Base-by-base conservation (phyloP, 495 filamentous ascomycete species). In the Neurospora tetraspora region DNA sequence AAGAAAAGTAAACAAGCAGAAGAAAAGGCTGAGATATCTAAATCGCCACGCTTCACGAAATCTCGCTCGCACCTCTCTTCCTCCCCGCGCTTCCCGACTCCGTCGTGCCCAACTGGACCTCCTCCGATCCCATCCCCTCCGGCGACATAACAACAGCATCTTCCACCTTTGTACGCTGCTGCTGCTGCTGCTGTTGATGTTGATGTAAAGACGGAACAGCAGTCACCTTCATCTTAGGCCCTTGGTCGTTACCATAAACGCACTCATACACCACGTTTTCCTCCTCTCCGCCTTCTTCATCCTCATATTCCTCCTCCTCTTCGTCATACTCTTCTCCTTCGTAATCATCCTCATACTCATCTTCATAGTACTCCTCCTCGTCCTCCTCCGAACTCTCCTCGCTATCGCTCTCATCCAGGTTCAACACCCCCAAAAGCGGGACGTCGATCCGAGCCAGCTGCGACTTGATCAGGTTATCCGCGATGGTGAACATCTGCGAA, bases 381-480 rank as follows among this genome's bases (percentile, higher is more conserved):
- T 43, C 34, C 16, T 73, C 71, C 36, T 47, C 40, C 74, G 37
- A 70, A 73, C 74, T 71, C 76, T 79, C 70, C 71, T 79, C 79
- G 14, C 74, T 77, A 16, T 81, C 80, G 71, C 79, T 81, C 65
- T 79, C 78, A 31, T 82, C 79, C 70, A 81, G 79, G 16, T 73
- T 76, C 53, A 82, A 70, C 34, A 73, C 73, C 20, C 80, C 78
- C 65, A 82, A 69, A 59, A 82, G 34, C 45, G 80, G 80, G 38
- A 82, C 75, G n/a, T 80, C 78, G 38, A 79, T 75, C 68, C 76
- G 53, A 34, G 76, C 75, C 70, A 80, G 71, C 65, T 82, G 80
- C 45, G 76, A 79, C 72, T 78, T 81, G 76, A 82, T 81, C 18
- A 82, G 45, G 43, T 80, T 77, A 42, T 80, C 80, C 23, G 80